Evolutionary conservation across 1,139 yeast species (phyloP).

Genomic region (Meyerozyma sp.): DNA sequence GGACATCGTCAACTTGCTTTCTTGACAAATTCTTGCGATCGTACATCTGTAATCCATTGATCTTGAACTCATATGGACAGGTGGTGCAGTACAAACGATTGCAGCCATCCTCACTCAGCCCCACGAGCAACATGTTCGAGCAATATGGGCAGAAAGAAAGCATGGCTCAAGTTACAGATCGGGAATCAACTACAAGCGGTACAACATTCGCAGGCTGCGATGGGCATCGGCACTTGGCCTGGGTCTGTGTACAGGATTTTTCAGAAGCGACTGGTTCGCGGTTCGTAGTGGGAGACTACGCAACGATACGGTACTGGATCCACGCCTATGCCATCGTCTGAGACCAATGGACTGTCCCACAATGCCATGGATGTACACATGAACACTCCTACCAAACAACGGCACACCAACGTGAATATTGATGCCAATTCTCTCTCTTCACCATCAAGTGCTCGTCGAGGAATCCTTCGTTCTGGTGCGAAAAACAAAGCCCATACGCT

Average conservation of each 20-base stretch:
- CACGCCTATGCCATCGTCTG: neutral
- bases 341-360: neutral
- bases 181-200: neutral
- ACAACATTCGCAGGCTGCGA: neutral
- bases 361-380: neutral
- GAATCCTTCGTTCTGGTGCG: neutral
- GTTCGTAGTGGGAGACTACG: no score
- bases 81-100: conserved; percentile 78
- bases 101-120: conserved; percentile 37
- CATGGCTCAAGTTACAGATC: conserved; percentile 37
- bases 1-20: conserved; percentile 91
- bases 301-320: no score
- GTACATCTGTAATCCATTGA: conserved; percentile 74
- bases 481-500: neutral
- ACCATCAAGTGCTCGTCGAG: neutral
- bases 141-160: conserved; percentile 92
- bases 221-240: neutral
- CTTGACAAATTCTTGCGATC: conserved; percentile 80
- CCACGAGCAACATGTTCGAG: conserved; percentile 72
- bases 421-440: neutral
- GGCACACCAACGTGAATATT: neutral
- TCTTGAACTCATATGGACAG: conserved; percentile 91
- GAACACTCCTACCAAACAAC: neutral
- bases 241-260: no score
- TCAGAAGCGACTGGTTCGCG: no score